phyloP scores from a whole-genome alignment of 768 basidiomycete genomes.

The Tricholoma hemisulphureum region DNA sequence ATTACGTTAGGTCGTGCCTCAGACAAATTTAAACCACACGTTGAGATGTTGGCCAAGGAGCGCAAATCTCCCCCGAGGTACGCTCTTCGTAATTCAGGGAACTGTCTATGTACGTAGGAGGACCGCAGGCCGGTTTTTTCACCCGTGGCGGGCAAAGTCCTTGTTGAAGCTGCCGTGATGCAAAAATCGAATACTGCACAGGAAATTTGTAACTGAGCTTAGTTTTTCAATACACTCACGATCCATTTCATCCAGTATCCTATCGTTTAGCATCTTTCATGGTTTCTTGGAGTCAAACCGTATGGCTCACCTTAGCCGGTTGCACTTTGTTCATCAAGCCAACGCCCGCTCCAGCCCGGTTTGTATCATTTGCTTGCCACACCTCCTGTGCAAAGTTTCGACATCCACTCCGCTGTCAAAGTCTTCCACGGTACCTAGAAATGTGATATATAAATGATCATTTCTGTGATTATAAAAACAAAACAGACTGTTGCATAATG shows the following conservation, averaged over 20 bases:
- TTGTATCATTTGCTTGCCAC: conserved; percentile 46
- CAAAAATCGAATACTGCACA: background rate
- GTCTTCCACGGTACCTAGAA: conserved; percentile 53
- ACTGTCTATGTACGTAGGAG: too few species aligned
- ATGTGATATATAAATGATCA: background rate
- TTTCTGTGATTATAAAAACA: conserved; percentile 8
- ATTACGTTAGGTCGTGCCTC: too few species aligned
- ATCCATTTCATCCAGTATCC: conserved; percentile 57
- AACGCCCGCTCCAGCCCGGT: conserved; percentile 65
- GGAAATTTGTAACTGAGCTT: conserved; percentile 23
- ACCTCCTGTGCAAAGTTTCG: conserved; percentile 41
- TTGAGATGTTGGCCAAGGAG: background rate
- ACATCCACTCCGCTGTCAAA: conserved; percentile 48
- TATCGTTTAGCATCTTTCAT: conserved; percentile 17
- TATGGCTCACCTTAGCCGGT: conserved; percentile 36
- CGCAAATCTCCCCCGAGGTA: too few species aligned
- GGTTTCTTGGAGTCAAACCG: background rate
- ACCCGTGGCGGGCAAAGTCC: background rate
- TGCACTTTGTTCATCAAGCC: conserved; percentile 48
- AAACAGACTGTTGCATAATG: conserved; percentile 46
- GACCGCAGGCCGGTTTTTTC: background rate
- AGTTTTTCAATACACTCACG: conserved; percentile 42
- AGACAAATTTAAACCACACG: too few species aligned
- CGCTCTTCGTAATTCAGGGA: too few species aligned
- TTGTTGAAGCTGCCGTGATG: background rate